Conservation (phyloP, 1,139 yeast genomes). For the Hemisphaericaspora xylanilytica region DNA sequence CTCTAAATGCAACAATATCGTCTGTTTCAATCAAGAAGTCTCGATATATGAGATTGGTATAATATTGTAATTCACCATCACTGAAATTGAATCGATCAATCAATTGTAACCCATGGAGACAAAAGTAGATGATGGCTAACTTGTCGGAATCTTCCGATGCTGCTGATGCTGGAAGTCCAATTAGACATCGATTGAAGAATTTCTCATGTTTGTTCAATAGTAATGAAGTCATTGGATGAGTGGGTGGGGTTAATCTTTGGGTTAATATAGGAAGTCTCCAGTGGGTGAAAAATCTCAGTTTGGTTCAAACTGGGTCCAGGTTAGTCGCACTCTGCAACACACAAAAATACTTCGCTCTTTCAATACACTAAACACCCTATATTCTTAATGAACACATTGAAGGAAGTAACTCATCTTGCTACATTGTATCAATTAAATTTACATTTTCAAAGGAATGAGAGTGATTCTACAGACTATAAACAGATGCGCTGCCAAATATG, state of each 20-base stretch:
- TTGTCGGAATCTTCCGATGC: constrained; percentile 66
- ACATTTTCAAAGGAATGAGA: too few relatives aligned
- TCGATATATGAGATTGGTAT: constrained; percentile 47
- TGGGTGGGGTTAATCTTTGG: not conserved
- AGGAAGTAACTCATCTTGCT: too few relatives aligned
- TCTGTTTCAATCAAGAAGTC: constrained; percentile 43
- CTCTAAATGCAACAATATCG: constrained; percentile 50
- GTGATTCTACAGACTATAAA: too few relatives aligned
- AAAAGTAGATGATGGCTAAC: constrained; percentile 63
- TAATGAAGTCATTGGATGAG: constrained; percentile 7
- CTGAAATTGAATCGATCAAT: constrained; percentile 38
- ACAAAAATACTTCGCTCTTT: too few relatives aligned
- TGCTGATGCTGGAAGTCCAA: constrained; percentile 47
- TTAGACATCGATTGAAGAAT: constrained; percentile 51
- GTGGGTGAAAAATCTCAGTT: not conserved
- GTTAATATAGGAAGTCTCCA: not conserved
- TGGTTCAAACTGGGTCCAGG: too few relatives aligned
- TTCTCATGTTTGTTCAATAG: constrained; percentile 41
- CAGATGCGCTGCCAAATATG: too few relatives aligned
- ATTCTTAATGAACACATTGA: too few relatives aligned
- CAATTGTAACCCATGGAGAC: constrained; percentile 60
- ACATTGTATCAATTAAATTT: too few relatives aligned
- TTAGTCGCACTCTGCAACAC: too few relatives aligned
- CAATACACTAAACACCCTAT: too few relatives aligned
- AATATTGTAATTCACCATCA: constrained; percentile 24